phyloP scores from a whole-genome alignment of 495 filamentous ascomycete species.

The Tuber umbilicatum region DNA sequence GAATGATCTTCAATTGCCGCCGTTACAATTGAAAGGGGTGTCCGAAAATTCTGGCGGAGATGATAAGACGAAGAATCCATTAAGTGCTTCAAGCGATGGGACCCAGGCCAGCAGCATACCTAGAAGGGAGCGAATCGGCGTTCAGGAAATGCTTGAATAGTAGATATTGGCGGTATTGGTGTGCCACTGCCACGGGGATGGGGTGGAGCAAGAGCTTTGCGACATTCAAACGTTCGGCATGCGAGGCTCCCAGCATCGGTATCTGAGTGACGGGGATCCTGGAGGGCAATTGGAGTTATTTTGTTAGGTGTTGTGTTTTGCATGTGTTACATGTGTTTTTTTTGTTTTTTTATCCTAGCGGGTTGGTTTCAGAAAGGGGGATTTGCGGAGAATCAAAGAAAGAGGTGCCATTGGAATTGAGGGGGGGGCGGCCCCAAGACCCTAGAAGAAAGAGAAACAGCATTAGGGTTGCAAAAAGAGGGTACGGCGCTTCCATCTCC shows the following conservation, averaged over 20 bases:
- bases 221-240: background rate
- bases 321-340: background rate
- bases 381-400: background rate
- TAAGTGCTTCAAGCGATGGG: slow-evolving; percentile 19
- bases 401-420: background rate
- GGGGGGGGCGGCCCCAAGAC: background rate
- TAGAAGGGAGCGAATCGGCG: slow-evolving; percentile 39
- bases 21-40: slow-evolving; percentile 30
- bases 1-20: slow-evolving; percentile 36
- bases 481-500: background rate
- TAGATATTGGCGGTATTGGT: slow-evolving; percentile 7
- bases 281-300: background rate
- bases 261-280: background rate
- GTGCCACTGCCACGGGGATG: background rate
- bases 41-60: slow-evolving; percentile 14
- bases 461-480: background rate
- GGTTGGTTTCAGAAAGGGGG: background rate
- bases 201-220: background rate
- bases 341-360: background rate
- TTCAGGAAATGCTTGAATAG: slow-evolving; percentile 42
- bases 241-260: background rate
- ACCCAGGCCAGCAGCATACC: slow-evolving; percentile 28
- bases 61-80: slow-evolving; percentile 17
- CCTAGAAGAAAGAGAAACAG: background rate
- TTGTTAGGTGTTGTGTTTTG: background rate